phyloP scores from a whole-genome alignment of 1,139 yeast genomes.

The Suhomyces chickasaworum region DNA sequence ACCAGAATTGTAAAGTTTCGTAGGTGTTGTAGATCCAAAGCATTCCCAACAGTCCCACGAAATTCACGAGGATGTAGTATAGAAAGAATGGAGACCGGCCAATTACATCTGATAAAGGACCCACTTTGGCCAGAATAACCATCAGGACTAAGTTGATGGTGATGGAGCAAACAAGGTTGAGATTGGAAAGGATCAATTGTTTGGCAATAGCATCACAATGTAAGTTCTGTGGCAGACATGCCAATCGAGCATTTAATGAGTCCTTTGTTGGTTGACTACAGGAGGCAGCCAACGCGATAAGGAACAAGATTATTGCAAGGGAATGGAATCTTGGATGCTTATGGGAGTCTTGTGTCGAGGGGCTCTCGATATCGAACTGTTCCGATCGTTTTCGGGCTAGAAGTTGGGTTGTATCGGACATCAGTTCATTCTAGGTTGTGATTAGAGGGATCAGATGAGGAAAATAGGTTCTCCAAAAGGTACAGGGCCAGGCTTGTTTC shows the following conservation, averaged over 20 bases:
- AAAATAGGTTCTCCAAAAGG: too few relatives aligned
- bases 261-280: constrained; percentile 13
- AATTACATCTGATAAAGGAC: constrained; percentile 14
- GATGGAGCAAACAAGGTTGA: constrained; percentile 8
- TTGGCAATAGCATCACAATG: constrained; percentile 9
- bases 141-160: constrained; percentile 12
- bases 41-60: constrained; percentile 2
- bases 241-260: constrained; percentile 10
- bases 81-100: constrained; percentile 14
- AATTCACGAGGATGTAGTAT: constrained; percentile 6
- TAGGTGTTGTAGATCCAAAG: constrained; percentile 8
- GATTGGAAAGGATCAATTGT: constrained; percentile 12
- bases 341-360: not conserved
- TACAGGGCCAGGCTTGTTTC: too few relatives aligned
- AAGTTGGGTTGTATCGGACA: constrained; percentile 6
- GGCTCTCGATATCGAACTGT: constrained; percentile 6
- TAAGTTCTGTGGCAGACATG: constrained; percentile 2
- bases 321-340: constrained; percentile 4
- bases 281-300: constrained; percentile 12
- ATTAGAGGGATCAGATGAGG: too few relatives aligned
- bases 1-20: constrained; percentile 9
- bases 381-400: constrained; percentile 10
- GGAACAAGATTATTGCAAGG: constrained; percentile 9
- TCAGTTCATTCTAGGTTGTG: not conserved
- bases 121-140: constrained; percentile 14